Base-by-base conservation (phyloP, 192 early-diverging fungal species). In the Entomortierella chlamydospora region DNA sequence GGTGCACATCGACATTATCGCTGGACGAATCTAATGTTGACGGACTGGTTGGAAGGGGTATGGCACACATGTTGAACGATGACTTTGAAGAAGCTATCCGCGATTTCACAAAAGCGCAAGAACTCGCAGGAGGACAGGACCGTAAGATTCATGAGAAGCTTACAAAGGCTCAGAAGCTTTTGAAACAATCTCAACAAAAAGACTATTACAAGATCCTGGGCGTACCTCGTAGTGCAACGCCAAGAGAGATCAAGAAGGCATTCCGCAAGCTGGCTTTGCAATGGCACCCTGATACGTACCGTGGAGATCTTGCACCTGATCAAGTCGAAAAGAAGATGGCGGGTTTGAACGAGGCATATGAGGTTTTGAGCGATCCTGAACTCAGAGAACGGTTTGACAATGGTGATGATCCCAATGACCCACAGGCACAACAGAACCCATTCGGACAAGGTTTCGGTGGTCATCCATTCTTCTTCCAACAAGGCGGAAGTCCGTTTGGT, bases 141-240 rank as follows among this genome's bases (percentile, higher is more conserved):
- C 79, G 76, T 12, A 64, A 83, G 11, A 83, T 91, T 13, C 70
- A 69, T 17, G 87, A 92, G 43, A 82, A 87, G 31, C 85, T 90
- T 62, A 81, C 77, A 26, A 85, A 87, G 47, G 92, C 93, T 1
- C 86, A 93, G 68, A 64, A 84, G 67, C 66, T 93, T 52, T 55
- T 80, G 23, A 82, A 85, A 54, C 83, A 85, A 71, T 86, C 84
- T 30, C 86, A 89, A 74, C 83, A 84, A 52, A 92, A 90, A 61
- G 96, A 99, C 67, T 99, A 99, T 73, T 99, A 99, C 87, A 99
- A 99, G 85, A 90, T 98, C 18, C 82, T 99, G 34, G 96, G 87
- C 13, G 91, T 99, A 0, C 57, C 93, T 9, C 84, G 90, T 15
- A 85, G 89, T 47, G 97, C 97, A 1, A 81, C 87, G 47, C 80